Conservation (phyloP, 2,329 filamentous ascomycete species). For the Botrytis elliptica region DNA sequence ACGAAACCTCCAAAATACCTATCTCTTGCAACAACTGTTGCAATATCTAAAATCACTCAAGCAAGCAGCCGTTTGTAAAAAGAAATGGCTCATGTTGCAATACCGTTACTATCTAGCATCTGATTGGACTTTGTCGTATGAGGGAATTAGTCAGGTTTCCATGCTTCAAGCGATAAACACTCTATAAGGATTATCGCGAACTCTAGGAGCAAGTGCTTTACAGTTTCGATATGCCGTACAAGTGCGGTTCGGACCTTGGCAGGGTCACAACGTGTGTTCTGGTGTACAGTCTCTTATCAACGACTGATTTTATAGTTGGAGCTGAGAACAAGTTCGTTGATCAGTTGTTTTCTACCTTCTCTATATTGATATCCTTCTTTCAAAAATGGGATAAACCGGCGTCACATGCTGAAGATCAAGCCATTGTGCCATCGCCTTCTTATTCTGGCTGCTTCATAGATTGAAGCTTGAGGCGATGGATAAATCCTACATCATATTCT, state of each 20-base stretch:
- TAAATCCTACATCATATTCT: neutral
- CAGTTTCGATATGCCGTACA: constrained; percentile 12
- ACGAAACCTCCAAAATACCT: neutral
- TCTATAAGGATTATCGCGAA: constrained; percentile 5
- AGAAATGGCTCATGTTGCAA: constrained; percentile 19
- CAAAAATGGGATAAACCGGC: neutral
- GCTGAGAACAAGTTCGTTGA: constrained; percentile 6
- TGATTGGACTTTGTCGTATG: neutral
- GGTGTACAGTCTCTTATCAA: constrained; percentile 8
- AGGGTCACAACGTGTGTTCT: neutral
- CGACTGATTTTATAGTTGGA: constrained; percentile 11
- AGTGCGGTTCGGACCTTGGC: constrained; percentile 13
- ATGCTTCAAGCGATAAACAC: neutral
- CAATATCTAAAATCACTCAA: neutral
- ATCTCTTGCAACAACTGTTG: neutral
- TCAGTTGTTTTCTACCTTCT: constrained; percentile 8
- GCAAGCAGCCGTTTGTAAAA: neutral
- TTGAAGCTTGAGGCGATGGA: neutral
- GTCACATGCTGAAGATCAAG: constrained; percentile 9
- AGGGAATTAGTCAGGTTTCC: constrained; percentile 11
- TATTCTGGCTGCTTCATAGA: neutral
- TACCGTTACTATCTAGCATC: neutral
- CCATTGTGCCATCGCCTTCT: neutral
- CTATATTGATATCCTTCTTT: neutral
- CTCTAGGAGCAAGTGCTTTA: constrained; percentile 16